These are phyloP conservation scores for Chrysoporthe cubensis DNA, from an alignment of 2,329 filamentous ascomycete genomes.

Conservation along the genomic window DNA sequence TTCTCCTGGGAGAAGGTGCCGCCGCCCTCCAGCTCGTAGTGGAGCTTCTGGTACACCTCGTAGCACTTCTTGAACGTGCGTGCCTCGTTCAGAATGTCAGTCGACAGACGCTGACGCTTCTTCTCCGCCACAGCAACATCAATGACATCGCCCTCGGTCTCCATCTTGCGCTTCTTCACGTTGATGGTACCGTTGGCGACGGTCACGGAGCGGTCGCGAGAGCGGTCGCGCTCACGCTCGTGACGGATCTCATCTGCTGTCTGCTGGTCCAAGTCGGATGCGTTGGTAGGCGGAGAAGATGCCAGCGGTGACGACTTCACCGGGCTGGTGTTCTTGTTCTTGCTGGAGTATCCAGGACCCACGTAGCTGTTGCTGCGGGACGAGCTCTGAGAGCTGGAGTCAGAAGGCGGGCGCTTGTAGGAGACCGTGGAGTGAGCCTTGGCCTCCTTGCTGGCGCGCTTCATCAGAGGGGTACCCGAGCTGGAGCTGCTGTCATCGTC, in stretches of 20 bases:
- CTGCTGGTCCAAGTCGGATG: slow-evolving; percentile 61
- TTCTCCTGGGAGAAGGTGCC: slow-evolving; percentile 56
- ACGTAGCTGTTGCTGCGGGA: slow-evolving; percentile 39
- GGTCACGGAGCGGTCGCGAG: slow-evolving; percentile 32
- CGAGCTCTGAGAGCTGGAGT: slow-evolving; percentile 51
- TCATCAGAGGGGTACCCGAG: slow-evolving; percentile 61
- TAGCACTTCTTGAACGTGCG: slow-evolving; percentile 60
- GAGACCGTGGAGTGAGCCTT: slow-evolving; percentile 30
- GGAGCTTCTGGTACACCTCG: slow-evolving; percentile 59
- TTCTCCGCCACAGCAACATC: slow-evolving; percentile 38
- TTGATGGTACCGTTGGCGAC: slow-evolving; percentile 33
- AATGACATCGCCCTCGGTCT: slow-evolving; percentile 27
- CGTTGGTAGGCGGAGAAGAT: slow-evolving; percentile 68
- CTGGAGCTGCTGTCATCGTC: slow-evolving; percentile 63
- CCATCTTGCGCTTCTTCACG: slow-evolving; percentile 35
- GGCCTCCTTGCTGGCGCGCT: slow-evolving; percentile 56
- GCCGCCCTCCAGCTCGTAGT: slow-evolving; percentile 56
- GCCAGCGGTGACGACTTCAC: slow-evolving; percentile 67
- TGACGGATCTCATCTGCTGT: slow-evolving; percentile 31
- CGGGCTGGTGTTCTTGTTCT: slow-evolving; percentile 60
- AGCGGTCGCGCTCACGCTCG: slow-evolving; percentile 30
- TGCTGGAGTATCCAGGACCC: slow-evolving; percentile 41
- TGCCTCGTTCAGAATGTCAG: slow-evolving; percentile 57
- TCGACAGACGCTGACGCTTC: slow-evolving; percentile 48
- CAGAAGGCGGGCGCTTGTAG: slow-evolving; percentile 38